Base-by-base conservation (phyloP, 495 filamentous ascomycete species). In the Annulohypoxylon stygium region DNA sequence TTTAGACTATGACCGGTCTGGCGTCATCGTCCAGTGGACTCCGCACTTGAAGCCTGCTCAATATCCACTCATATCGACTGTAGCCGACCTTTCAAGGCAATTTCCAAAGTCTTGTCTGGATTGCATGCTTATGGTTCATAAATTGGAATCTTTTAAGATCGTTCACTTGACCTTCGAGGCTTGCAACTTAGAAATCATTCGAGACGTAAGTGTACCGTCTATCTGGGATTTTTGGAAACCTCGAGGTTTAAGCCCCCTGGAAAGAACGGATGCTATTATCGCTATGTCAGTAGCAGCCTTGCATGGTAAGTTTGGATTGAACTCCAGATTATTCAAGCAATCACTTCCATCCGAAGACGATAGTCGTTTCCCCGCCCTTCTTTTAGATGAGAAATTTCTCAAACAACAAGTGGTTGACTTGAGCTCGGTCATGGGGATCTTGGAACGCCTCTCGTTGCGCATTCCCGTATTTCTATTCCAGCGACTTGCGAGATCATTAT, bases 331-430 rank as follows among this genome's bases (percentile, higher is more conserved):
- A 8, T 48, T 79, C 3, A 62, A 54, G 53, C 34, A 59, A 36
- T 74, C 76, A 10, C 75, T 71, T 50, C 78, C 78, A 2, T 62
- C 71, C 6, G 25, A 50, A 4, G 34, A 69, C 2, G 51, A 73
- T 6, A 16, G 25, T 53, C 69, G 78, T 1, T 75, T 78, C 39
- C 74, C 73, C 7, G 74, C 76, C 2, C 20, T 79, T 16, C 68
- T 51, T n/a, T 69, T 79, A 1, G 55, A 69, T 16, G 51, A 76
- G 18, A 66, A 77, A n/a, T 73, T 77, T 48, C 55, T 77, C 1
- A 65, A 80, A 64, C 16, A 43, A 2, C n/a, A 48, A 20, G 8
- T 37, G 48, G 41, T 14, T 10, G 18, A 10, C 61, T 45, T 26
- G 18, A 25, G 16, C 14, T 36, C n/a, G 14, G 57, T 37, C 16